These are phyloP conservation scores for Sugiyamaella japonica DNA, from an alignment of 1,139 yeast species.

Conservation along the genomic window DNA sequence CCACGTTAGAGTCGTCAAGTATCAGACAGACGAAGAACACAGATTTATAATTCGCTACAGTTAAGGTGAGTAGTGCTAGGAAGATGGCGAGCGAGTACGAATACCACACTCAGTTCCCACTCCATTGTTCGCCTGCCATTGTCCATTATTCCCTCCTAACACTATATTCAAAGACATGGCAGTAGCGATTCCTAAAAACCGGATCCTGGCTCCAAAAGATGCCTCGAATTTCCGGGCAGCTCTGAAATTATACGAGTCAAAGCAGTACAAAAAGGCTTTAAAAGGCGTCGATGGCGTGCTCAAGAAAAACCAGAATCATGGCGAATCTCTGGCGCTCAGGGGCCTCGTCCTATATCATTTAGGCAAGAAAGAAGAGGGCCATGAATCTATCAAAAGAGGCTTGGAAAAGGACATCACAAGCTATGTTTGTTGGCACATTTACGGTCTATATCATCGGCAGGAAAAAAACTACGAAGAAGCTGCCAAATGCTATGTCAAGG, in stretches of 20 bases:
- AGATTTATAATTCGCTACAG: background rate
- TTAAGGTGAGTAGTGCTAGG: background rate
- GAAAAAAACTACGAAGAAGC: slow-evolving; percentile 73
- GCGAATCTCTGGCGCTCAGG: slow-evolving; percentile 82
- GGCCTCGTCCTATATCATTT: slow-evolving; percentile 63
- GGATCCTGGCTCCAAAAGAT: slow-evolving; percentile 48
- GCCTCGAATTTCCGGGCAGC: slow-evolving; percentile 78
- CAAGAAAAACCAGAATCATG: slow-evolving; percentile 73
- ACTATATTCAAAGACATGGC: slow-evolving; percentile 11
- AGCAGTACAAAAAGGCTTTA: slow-evolving; percentile 84
- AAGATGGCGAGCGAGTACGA: too few relatives aligned
- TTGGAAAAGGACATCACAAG: slow-evolving; percentile 53
- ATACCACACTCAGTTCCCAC: too few relatives aligned
- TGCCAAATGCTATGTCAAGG: slow-evolving; percentile 74
- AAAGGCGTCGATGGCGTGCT: slow-evolving; percentile 73
- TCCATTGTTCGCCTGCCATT: too few relatives aligned
- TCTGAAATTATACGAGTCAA: slow-evolving; percentile 74
- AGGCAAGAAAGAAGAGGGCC: slow-evolving; percentile 65
- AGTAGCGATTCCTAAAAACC: slow-evolving; percentile 28
- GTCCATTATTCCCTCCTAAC: background rate
- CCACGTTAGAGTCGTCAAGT: background rate
- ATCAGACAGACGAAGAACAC: background rate
- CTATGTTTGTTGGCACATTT: slow-evolving; percentile 78
- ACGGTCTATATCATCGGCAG: slow-evolving; percentile 79
- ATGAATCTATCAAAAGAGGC: slow-evolving; percentile 60